phyloP scores from a whole-genome alignment of 2,329 filamentous ascomycete species.

The Didymellaceae sp. region DNA sequence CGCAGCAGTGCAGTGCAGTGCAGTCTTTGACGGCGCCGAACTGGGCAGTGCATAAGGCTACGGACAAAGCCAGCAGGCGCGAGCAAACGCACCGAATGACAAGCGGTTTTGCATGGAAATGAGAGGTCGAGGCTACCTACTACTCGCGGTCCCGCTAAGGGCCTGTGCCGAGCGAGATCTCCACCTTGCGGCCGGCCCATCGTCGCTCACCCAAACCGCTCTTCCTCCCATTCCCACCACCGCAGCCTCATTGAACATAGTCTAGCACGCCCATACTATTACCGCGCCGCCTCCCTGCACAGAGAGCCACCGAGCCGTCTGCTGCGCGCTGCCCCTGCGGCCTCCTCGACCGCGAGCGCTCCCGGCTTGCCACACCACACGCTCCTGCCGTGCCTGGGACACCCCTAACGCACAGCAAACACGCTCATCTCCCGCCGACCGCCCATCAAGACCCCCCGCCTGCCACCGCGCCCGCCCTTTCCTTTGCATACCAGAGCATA shows the following conservation, averaged over 20 bases:
- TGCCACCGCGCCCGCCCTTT: conserved; percentile 2
- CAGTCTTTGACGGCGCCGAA: not conserved
- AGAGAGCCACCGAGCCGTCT: conserved; percentile 7
- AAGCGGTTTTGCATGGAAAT: conserved; percentile 11
- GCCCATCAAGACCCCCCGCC: conserved; percentile 21
- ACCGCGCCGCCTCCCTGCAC: not conserved
- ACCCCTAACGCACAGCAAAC: conserved; percentile 44
- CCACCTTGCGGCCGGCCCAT: conserved; percentile 6
- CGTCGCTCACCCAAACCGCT: conserved; percentile 11
- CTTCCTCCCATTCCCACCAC: conserved; percentile 18
- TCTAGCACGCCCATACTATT: conserved; percentile 16
- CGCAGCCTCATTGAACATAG: conserved; percentile 20
- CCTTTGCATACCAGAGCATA: not conserved
- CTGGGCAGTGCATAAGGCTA: not conserved
- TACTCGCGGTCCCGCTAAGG: conserved; percentile 18
- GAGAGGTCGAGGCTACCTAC: conserved; percentile 15
- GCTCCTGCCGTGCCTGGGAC: conserved; percentile 32
- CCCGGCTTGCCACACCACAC: conserved; percentile 19
- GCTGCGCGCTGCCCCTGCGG: conserved; percentile 28
- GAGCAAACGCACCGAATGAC: conserved; percentile 4
- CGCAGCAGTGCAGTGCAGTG: not conserved
- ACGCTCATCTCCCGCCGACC: conserved; percentile 35
- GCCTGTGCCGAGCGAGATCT: conserved; percentile 14
- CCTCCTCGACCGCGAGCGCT: conserved; percentile 12
- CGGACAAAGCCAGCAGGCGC: not conserved